Percentiles rank a stretch among this genome's conserved stretches.
Evolutionary conservation across 352 stramenopile genomes (phyloP).

Genomic region (Phytophthora ohioensis): DNA sequence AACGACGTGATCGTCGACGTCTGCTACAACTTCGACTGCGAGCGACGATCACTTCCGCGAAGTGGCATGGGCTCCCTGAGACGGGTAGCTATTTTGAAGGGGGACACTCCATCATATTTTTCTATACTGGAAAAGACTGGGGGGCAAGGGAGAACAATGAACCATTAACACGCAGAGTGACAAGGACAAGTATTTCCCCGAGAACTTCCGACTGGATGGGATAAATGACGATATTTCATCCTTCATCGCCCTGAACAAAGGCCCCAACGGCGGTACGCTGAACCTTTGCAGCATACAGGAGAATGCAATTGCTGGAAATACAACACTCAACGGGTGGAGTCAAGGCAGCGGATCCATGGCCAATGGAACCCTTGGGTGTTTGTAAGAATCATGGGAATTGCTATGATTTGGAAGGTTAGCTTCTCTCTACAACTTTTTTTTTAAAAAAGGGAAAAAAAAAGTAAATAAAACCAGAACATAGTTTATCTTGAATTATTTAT

Average conservation of each 20-base stretch:
- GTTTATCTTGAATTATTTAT: too few relatives aligned
- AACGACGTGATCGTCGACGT: constrained; percentile 3
- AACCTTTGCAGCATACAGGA: constrained; percentile 3
- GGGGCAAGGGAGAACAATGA: neutral
- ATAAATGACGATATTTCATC: constrained; percentile 13
- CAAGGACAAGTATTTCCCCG: constrained; percentile 13
- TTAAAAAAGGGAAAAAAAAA: too few relatives aligned
- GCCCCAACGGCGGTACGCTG: neutral
- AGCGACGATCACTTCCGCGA: constrained; percentile 7
- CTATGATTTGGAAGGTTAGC: too few relatives aligned
- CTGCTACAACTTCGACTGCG: constrained; percentile 12
- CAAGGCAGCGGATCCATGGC: neutral
- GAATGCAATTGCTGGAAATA: neutral
- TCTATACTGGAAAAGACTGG: constrained; percentile 12
- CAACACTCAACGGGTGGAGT: neutral
- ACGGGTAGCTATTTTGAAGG: neutral
- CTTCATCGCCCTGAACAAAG: constrained; percentile 10
- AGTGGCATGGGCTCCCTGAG: constrained; percentile 5
- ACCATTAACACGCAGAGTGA: constrained; percentile 5
- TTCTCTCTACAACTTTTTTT: too few relatives aligned
- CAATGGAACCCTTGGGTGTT: neutral
- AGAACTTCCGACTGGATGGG: constrained; percentile 21
- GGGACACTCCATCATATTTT: constrained; percentile 1
- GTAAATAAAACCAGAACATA: neutral
- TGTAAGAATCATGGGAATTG: neutral